phyloP scores from a whole-genome alignment of 2,329 filamentous ascomycete genomes.

The Trichoderma citrinoviride region DNA sequence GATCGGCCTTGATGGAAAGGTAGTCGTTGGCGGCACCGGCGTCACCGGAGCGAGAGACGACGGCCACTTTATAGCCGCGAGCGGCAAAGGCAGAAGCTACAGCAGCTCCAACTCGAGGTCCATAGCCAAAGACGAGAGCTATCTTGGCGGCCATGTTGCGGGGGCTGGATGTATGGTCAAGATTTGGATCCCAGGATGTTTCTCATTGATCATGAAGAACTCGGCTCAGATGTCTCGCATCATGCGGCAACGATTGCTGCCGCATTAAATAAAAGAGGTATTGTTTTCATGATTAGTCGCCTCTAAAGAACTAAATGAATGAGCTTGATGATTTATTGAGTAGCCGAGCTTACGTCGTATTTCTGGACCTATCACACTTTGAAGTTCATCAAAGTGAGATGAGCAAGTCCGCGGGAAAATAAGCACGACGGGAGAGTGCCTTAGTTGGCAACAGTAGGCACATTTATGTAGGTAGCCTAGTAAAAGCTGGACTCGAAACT shows the following conservation, averaged over 20 bases:
- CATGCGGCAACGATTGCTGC: neutral
- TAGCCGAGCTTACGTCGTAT: neutral
- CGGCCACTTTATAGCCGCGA: slow-evolving; percentile 3
- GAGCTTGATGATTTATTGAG: neutral
- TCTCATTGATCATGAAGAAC: too few species aligned
- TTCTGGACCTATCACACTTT: too few species aligned
- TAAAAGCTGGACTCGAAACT: too few species aligned
- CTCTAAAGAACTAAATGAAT: too few species aligned
- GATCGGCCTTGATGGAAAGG: neutral
- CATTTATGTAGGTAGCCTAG: too few species aligned
- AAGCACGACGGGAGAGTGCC: neutral
- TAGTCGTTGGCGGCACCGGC: neutral
- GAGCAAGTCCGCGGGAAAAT: neutral
- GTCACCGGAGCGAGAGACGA: slow-evolving; percentile 1
- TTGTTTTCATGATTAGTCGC: too few species aligned
- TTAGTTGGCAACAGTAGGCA: too few species aligned
- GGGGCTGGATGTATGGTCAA: neutral
- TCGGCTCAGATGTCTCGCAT: too few species aligned
- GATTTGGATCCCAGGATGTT: too few species aligned
- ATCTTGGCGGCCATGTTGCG: neutral
- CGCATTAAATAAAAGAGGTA: neutral
- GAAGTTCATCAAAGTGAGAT: neutral
- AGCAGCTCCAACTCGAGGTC: neutral
- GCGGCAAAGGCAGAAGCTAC: slow-evolving; percentile 1
- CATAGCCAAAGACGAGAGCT: slow-evolving; percentile 2